Evolutionary conservation across 345 rosid genomes (phyloP).

Genomic region (Mallotus nudiflorus): DNA sequence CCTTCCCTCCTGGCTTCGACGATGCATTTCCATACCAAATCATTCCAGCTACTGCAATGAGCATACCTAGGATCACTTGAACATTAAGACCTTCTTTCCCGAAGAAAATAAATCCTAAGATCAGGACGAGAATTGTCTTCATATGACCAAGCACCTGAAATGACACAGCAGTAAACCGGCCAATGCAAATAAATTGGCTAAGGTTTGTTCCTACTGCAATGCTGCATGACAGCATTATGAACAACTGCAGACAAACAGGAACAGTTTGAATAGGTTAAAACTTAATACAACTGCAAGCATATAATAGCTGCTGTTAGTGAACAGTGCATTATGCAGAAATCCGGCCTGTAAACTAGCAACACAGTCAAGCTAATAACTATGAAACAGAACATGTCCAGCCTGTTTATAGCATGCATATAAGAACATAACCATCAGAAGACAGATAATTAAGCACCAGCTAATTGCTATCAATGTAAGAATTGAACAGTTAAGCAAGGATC

Average conservation of each 20-base stretch:
- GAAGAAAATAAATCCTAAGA: slow-evolving; percentile 82
- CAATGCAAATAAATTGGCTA: slow-evolving; percentile 97
- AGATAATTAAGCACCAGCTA: background rate
- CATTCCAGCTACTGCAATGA: slow-evolving; percentile 86
- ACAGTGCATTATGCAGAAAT: too few species aligned
- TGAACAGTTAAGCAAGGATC: too few species aligned
- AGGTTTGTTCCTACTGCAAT: slow-evolving; percentile 98
- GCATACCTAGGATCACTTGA: slow-evolving; percentile 87
- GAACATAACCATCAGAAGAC: too few species aligned
- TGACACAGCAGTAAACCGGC: slow-evolving; percentile 93
- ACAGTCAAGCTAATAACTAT: too few species aligned
- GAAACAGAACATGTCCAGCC: too few species aligned
- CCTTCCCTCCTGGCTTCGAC: slow-evolving; percentile 92
- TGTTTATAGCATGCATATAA: background rate
- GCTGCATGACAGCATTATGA: slow-evolving; percentile 75
- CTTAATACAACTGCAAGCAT: background rate
- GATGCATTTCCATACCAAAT: slow-evolving; percentile 97
- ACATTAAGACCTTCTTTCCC: slow-evolving; percentile 91
- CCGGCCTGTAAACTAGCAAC: too few species aligned
- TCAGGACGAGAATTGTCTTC: slow-evolving; percentile 93
- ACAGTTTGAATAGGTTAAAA: slow-evolving; percentile 7
- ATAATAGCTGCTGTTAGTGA: background rate
- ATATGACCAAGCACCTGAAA: slow-evolving; percentile 99
- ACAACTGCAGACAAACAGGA: slow-evolving; percentile 53
- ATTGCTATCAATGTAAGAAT: too few species aligned